A percentile compares a stretch with the other conserved stretches of the same genome.
Evolutionary conservation across 495 filamentous ascomycete species (phyloP).

Genomic region (Trichoderma erinaceum): DNA sequence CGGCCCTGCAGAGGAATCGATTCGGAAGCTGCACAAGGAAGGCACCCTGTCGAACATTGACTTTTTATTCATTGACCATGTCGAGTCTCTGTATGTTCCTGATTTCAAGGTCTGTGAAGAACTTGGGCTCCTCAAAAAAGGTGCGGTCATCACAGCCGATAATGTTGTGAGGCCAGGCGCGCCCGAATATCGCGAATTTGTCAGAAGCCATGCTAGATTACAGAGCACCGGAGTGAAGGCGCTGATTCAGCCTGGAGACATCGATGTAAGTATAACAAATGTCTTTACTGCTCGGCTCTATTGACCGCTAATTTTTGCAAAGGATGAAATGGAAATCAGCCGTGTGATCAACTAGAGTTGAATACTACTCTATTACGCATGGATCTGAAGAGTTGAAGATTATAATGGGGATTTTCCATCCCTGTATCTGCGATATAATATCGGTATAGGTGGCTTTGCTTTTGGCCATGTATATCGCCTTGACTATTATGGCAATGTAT

Average conservation of each 20-base stretch:
- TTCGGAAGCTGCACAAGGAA: slow-evolving; percentile 47
- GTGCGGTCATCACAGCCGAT: slow-evolving; percentile 62
- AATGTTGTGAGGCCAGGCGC: slow-evolving; percentile 72
- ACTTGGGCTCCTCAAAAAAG: slow-evolving; percentile 52
- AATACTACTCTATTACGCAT: not conserved
- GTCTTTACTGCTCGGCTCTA: not conserved
- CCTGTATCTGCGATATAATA: not conserved
- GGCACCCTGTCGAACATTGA: slow-evolving; percentile 53
- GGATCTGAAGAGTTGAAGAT: not conserved
- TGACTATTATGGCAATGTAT: no score
- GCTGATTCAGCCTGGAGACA: not conserved
- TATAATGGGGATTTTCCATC: not conserved
- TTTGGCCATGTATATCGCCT: no score
- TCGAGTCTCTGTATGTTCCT: slow-evolving; percentile 61
- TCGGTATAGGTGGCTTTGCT: no score
- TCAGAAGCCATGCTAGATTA: slow-evolving; percentile 32
- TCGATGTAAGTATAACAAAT: not conserved
- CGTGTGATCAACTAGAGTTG: not conserved
- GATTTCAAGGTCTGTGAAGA: slow-evolving; percentile 71
- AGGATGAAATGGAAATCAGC: slow-evolving; percentile 4
- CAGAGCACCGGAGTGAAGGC: not conserved
- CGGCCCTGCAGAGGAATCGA: slow-evolving; percentile 54
- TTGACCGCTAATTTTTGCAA: not conserved
- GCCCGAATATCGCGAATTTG: slow-evolving; percentile 65
- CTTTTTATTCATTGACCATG: slow-evolving; percentile 69